Base-by-base conservation (phyloP, 2,329 filamentous ascomycete species). In the Diplodia seriata region DNA sequence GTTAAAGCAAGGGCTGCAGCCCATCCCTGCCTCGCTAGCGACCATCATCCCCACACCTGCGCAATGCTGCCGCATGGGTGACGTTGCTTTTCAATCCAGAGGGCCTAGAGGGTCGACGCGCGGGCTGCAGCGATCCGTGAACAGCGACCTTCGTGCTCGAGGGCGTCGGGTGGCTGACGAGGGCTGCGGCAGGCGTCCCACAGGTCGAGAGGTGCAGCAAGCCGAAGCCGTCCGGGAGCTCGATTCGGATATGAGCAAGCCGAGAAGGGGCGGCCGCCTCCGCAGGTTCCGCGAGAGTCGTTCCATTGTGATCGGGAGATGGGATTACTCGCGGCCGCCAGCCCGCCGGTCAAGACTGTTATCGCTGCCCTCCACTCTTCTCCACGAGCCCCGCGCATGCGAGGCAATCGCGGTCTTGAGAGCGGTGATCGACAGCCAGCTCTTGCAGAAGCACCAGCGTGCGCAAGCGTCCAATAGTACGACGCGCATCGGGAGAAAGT, bases 301-400 rank as follows among this genome's bases (percentile, higher is more conserved):
- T 23, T 26, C 23, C 23, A 26, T 26, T n/a, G 29, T 43, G 26
- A 47, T 59, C 38, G 56, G 53, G 56, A 47, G 56, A 31, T 33
- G 40, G 40, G 31, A 63, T 63, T 63, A 63, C 59, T 63, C 56
- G 59, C 59, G 59, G 47, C 31, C 31, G 53, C 4, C 29, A 20
- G 29, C 26, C 15, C 15, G 15, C 53, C 53, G n/a, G 53, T 47
- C 43, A 47, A 20, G 43, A 47, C 40, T 43, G 36, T 8, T 36
- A 38, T 47, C 14, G 6, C 38, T 31, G 38, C 56, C 11, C 47
- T 62, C 59, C 43, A 38, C 59, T 20, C n/a, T 51, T 63, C 59
- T 63, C 59, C 59, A 51, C 59, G 59, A 43, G 47, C 59, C 57
- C 57, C 57, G 57, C 57, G 57, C 43, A 62, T 50, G 57, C 57